Evolutionary conservation across 768 basidiomycete species (phyloP).

Genomic region (Psilocybe cyanescens): DNA sequence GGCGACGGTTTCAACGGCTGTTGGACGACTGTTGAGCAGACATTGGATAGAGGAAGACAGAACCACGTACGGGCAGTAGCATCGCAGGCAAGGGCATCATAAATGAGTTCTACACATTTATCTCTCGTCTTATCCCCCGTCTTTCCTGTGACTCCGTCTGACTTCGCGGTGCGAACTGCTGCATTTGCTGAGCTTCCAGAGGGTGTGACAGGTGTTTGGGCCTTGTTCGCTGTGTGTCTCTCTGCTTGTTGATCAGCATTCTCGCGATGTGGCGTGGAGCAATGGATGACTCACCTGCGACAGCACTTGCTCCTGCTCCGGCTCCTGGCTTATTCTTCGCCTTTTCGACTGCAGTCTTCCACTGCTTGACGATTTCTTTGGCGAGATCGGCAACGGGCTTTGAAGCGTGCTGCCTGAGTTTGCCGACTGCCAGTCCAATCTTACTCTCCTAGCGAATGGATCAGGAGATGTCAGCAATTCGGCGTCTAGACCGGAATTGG

Average conservation of each 20-base stretch:
- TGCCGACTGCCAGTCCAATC: conserved; percentile 90
- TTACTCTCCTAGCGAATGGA: conserved; percentile 75
- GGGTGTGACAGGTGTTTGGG: conserved; percentile 42
- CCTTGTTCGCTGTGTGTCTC: conserved; percentile 32
- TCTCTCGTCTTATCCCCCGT: conserved; percentile 80
- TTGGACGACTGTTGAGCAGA: not conserved
- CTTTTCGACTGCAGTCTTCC: conserved; percentile 88
- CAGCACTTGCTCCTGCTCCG: conserved; percentile 25
- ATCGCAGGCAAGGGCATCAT: conserved; percentile 88
- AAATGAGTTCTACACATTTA: conserved; percentile 87
- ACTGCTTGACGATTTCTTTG: conserved; percentile 90
- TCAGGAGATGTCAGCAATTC: conserved; percentile 10
- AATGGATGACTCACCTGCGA: conserved; percentile 4
- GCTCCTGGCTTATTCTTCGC: conserved; percentile 41
- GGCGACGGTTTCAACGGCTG: conserved; percentile 74
- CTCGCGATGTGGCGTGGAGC: not conserved
- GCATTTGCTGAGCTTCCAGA: conserved; percentile 31
- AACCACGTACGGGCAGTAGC: conserved; percentile 81
- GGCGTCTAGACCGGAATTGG: conserved; percentile 27
- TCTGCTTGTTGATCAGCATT: conserved; percentile 11
- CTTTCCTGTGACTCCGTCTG: conserved; percentile 66
- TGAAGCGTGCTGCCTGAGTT: conserved; percentile 73
- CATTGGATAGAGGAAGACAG: not conserved
- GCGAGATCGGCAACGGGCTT: conserved; percentile 82
- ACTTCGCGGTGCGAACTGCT: conserved; percentile 58